These are phyloP conservation scores for Kluyveromyces nonfermentans DNA, from an alignment of 805 yeast species.

Conservation along the genomic window DNA sequence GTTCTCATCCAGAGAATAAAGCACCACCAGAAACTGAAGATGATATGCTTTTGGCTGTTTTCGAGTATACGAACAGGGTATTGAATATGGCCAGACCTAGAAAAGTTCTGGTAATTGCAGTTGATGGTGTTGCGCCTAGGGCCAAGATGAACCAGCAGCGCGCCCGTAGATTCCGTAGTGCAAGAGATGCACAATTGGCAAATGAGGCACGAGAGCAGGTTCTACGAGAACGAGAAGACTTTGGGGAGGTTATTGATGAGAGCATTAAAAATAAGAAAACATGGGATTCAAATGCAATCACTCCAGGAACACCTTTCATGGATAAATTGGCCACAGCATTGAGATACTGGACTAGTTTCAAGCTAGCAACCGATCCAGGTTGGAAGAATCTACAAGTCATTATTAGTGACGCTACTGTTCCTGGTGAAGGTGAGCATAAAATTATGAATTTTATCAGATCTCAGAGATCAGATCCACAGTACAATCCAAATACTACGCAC, in stretches of 20 bases:
- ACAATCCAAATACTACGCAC: conserved; percentile 90
- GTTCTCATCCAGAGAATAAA: conserved; percentile 94
- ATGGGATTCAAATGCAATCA: conserved; percentile 95
- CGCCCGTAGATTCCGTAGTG: conserved; percentile 85
- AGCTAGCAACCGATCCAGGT: conserved; percentile 80
- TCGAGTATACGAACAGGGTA: conserved; percentile 87
- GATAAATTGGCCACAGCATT: conserved; percentile 73
- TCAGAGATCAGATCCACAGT: conserved; percentile 77
- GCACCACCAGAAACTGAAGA: conserved; percentile 96
- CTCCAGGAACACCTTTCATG: conserved; percentile 99
- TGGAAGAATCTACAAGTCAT: conserved; percentile 88
- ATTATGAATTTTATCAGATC: conserved; percentile 91
- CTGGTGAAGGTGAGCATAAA: conserved; percentile 99
- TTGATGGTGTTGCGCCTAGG: conserved; percentile 98
- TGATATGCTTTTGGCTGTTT: conserved; percentile 91
- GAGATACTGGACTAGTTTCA: conserved; percentile 88
- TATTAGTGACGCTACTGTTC: conserved; percentile 91
- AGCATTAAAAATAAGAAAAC: conserved; percentile 62
- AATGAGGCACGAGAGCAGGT: conserved; percentile 55
- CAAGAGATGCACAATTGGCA: conserved; percentile 78
- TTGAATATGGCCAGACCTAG: conserved; percentile 91
- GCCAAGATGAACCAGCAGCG: conserved; percentile 98
- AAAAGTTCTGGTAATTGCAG: conserved; percentile 87
- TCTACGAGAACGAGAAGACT: conserved; percentile 22
- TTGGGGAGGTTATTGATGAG: conserved; percentile 64